phyloP scores from a whole-genome alignment of 768 basidiomycete species.

The Lactarius evosmus region DNA sequence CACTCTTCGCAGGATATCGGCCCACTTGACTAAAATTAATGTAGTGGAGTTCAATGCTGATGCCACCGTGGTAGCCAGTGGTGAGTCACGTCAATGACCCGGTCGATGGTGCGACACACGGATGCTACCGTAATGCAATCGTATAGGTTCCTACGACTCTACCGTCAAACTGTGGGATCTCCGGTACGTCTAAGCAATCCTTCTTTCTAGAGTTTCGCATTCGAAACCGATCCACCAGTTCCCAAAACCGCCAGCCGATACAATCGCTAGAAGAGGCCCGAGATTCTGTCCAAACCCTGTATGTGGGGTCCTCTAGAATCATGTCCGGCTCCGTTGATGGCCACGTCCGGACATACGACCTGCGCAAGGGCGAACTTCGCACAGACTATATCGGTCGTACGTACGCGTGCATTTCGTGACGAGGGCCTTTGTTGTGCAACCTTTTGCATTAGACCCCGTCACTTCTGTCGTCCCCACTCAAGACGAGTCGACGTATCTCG shows the following conservation, averaged over 20 bases:
- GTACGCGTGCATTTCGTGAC: constrained; percentile 34
- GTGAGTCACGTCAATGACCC: constrained; percentile 42
- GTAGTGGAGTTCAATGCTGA: constrained; percentile 88
- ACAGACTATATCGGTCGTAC: constrained; percentile 88
- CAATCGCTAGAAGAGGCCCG: constrained; percentile 86
- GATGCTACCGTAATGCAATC: neutral
- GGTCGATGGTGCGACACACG: constrained; percentile 15
- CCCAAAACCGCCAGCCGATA: constrained; percentile 80
- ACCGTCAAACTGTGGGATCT: constrained; percentile 92
- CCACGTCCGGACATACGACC: constrained; percentile 87
- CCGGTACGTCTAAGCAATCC: constrained; percentile 46
- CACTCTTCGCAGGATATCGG: constrained; percentile 77
- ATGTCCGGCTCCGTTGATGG: constrained; percentile 89
- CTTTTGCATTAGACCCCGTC: constrained; percentile 65
- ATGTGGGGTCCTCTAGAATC: constrained; percentile 63
- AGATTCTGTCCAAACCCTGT: constrained; percentile 80
- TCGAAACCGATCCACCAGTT: constrained; percentile 39
- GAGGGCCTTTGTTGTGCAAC: neutral
- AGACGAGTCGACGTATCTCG: constrained; percentile 77
- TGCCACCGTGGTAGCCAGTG: constrained; percentile 83
- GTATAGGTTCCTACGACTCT: constrained; percentile 83
- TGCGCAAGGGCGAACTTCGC: constrained; percentile 87
- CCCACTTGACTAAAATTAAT: constrained; percentile 90
- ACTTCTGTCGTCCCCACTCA: constrained; percentile 77
- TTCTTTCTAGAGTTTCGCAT: neutral